Conservation (phyloP, 2,329 filamentous ascomycete species). For the Aspergillus sclerotialis region DNA sequence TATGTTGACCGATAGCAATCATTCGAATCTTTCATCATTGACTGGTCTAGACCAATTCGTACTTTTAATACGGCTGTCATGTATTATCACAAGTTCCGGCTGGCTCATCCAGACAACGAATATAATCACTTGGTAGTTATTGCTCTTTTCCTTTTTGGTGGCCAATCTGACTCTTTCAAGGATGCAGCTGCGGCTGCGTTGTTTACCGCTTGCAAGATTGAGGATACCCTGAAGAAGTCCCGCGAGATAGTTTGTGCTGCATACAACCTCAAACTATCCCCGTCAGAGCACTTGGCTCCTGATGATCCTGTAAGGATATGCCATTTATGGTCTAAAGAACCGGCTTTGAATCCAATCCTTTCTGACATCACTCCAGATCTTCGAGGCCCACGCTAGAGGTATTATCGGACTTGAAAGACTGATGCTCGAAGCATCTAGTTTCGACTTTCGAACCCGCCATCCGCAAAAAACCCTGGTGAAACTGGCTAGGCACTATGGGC, state of each 20-base stretch:
- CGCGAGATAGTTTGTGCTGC: constrained; percentile 85
- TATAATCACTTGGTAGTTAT: constrained; percentile 60
- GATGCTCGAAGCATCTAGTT: constrained; percentile 86
- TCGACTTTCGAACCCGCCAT: constrained; percentile 86
- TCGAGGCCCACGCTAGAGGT: constrained; percentile 70
- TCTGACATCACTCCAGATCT: constrained; percentile 51
- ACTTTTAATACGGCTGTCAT: constrained; percentile 88
- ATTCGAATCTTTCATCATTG: constrained; percentile 5
- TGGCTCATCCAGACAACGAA: constrained; percentile 76
- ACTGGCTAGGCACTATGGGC: constrained; percentile 56
- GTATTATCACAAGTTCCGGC: constrained; percentile 89
- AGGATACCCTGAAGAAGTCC: constrained; percentile 96
- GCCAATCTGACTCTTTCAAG: constrained; percentile 30
- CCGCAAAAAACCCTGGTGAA: constrained; percentile 82
- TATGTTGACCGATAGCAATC: constrained; percentile 39
- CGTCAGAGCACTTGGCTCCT: constrained; percentile 62
- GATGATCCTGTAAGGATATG: constrained; percentile 65
- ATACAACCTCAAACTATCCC: constrained; percentile 70
- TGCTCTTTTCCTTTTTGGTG: not conserved
- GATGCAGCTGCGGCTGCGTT: constrained; percentile 84
- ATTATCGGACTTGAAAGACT: constrained; percentile 86
- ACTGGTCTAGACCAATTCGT: constrained; percentile 62
- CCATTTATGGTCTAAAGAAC: not conserved
- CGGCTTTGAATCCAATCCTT: not conserved
- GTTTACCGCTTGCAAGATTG: constrained; percentile 92